Conservation (phyloP, 2,329 filamentous ascomycete genomes). For the Podosphaera xanthii region DNA sequence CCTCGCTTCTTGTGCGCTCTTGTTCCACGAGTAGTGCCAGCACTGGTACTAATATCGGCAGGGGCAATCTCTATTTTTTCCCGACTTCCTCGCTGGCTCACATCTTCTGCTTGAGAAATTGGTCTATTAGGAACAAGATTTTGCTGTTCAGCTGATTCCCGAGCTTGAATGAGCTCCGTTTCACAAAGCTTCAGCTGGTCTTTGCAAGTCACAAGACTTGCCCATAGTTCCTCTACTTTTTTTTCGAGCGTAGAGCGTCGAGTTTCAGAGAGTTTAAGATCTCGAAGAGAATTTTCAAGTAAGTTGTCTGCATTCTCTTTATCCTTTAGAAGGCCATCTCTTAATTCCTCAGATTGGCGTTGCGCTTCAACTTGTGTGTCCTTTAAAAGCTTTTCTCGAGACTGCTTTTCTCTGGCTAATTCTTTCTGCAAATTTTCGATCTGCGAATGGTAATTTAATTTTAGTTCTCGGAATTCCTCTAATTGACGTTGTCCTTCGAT, state of each 20-base stretch:
- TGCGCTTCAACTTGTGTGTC: slow-evolving; percentile 14
- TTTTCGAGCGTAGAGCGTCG: slow-evolving; percentile 44
- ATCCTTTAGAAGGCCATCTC: slow-evolving; percentile 18
- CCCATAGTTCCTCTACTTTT: slow-evolving; percentile 33
- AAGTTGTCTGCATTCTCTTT: slow-evolving; percentile 21
- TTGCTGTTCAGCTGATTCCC: slow-evolving; percentile 12
- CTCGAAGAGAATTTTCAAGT: slow-evolving; percentile 18
- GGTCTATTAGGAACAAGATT: slow-evolving; percentile 3
- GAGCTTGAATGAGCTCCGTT: slow-evolving; percentile 19
- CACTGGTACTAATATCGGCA: slow-evolving; percentile 27
- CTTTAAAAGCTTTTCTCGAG: slow-evolving; percentile 11
- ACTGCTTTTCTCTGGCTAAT: slow-evolving; percentile 18
- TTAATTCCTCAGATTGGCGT: slow-evolving; percentile 14
- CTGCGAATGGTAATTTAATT: slow-evolving; percentile 7
- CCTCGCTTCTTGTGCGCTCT: slow-evolving; percentile 30
- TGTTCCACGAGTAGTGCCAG: slow-evolving; percentile 20
- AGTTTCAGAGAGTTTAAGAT: slow-evolving; percentile 34
- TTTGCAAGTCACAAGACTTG: slow-evolving; percentile 36
- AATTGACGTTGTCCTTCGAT: slow-evolving; percentile 15
- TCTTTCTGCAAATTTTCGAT: slow-evolving; percentile 14
- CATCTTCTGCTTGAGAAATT: slow-evolving; percentile 12
- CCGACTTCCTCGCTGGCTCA: slow-evolving; percentile 20
- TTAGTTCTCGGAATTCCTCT: slow-evolving; percentile 17
- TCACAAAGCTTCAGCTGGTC: slow-evolving; percentile 48
- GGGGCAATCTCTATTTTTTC: slow-evolving; percentile 20